Percentiles rank a stretch among this genome's conserved stretches.
Evolutionary conservation across 169 alveolate species (phyloP).

Genomic region (Ichthyophthirius multifiliis): DNA sequence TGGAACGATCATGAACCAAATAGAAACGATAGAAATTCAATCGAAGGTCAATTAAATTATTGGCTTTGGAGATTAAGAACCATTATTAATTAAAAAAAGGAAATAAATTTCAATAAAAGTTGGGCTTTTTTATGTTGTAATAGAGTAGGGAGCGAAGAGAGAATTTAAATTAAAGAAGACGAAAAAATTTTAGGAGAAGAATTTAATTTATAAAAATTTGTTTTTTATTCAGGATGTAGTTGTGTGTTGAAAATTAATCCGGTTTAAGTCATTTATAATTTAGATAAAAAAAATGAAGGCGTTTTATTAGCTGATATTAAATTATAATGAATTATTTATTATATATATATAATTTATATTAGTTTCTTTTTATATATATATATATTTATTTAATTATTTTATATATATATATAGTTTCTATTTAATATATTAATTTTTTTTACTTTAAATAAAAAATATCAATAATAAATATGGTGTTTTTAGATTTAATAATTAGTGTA

Average conservation of each 20-base stretch:
- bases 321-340: neutral
- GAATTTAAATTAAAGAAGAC: neutral
- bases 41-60: constrained; percentile 26
- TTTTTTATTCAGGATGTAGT: constrained; percentile 17
- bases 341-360: neutral
- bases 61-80: constrained; percentile 58
- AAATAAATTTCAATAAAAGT: constrained; percentile 24
- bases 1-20: constrained; percentile 57
- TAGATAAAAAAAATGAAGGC: constrained; percentile 29
- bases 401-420: too few relatives aligned
- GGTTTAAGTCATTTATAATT: neutral
- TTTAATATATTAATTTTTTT: too few relatives aligned
- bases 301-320: constrained; percentile 9
- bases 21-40: constrained; percentile 6
- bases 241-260: constrained; percentile 35
- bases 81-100: constrained; percentile 20
- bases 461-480: constrained; percentile 14
- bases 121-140: constrained; percentile 28
- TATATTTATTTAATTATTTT: too few relatives aligned
- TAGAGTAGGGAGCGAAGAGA: constrained; percentile 32
- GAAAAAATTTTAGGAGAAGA: neutral
- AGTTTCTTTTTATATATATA: too few relatives aligned
- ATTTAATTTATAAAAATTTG: neutral
- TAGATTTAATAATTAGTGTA: neutral
- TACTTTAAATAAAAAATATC: too few relatives aligned